phyloP scores from a whole-genome alignment of 1,139 yeast genomes.

The Pichia sp. region DNA sequence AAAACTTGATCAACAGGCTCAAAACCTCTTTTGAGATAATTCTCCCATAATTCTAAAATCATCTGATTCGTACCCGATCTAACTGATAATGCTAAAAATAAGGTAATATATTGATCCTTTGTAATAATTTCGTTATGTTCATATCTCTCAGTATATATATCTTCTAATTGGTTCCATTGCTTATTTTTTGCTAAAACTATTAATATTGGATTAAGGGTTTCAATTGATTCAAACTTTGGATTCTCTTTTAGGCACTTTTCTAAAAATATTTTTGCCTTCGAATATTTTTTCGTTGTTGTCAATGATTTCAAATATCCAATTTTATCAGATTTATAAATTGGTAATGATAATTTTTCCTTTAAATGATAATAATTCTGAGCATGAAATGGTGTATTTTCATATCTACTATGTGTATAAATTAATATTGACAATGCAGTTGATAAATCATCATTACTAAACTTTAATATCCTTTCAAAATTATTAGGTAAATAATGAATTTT shows the following conservation, averaged over 20 bases:
- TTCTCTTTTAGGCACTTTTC: constrained; percentile 20
- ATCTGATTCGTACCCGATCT: constrained; percentile 47
- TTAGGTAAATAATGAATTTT: constrained; percentile 10
- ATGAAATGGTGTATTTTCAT: constrained; percentile 10
- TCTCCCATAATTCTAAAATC: constrained; percentile 45
- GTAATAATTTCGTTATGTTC: constrained; percentile 53
- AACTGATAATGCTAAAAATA: constrained; percentile 56
- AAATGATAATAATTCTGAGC: constrained; percentile 12
- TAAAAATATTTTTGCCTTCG: constrained; percentile 30
- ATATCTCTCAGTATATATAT: constrained; percentile 56
- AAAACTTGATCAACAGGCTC: constrained; percentile 44
- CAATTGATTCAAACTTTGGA: constrained; percentile 12
- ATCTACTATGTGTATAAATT: constrained; percentile 18
- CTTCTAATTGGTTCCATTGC: constrained; percentile 56
- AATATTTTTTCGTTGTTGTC: constrained; percentile 24
- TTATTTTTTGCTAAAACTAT: constrained; percentile 44
- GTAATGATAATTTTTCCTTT: constrained; percentile 11
- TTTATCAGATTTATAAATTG: constrained; percentile 15
- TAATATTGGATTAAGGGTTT: constrained; percentile 38
- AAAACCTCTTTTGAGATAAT: constrained; percentile 41
- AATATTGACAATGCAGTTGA: constrained; percentile 14
- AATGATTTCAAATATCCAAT: constrained; percentile 32
- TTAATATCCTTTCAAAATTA: constrained; percentile 6
- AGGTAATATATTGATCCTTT: constrained; percentile 53
- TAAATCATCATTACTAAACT: not conserved